Base-by-base conservation (phyloP, 257 asterid genomes). In the Linaria vulgaris region DNA sequence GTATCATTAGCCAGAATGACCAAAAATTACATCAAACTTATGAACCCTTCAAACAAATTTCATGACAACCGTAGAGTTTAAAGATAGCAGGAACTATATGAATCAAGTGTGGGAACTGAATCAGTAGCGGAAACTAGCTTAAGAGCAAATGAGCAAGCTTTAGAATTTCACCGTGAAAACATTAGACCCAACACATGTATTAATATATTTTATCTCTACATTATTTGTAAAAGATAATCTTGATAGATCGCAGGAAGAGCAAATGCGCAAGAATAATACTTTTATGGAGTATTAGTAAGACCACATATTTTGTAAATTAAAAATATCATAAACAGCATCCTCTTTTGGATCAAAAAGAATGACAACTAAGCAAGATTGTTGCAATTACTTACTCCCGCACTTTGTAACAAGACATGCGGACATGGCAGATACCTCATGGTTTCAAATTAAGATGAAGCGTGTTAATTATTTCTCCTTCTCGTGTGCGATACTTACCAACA, bases 21-120 rank as follows among this genome's bases (percentile, higher is more conserved):
- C 20, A 21, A 50, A 17, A 27, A 49, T 24, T 50, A 23, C 54
- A 55, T 56, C 68, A 47, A 70, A 19, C 60, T 17, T 24, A 54
- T 50, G 53, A 20, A 12, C 46, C 48, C 27, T 21, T 10, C 5
- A 34, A 30, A 24, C 45, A 2, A 27, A 50, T 23, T 19, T 49
- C 41, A 24, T 25, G 52, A 54, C 8, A 19, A 25, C 13, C 15
- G 9, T 3, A 6, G 14, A 53, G 1, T 10, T 9, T 9, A 5
- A 51, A 46, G 23, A 37, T 19, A 12, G n/a, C 27, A 49, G 0
- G 13, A 14, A 27, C 41, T 45, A 46, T 4, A 53, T 24, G 15
- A 16, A 59, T 37, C 37, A 23, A 43, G 63, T 45, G 30, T 7
- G 27, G 17, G 6, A 22, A 39, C 7, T 54, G n/a, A n/a, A n/a